A percentile compares a stretch with the other conserved stretches of the same genome.
Conservation (phyloP, 345 rosid species). For the Populus ilicifolia region DNA sequence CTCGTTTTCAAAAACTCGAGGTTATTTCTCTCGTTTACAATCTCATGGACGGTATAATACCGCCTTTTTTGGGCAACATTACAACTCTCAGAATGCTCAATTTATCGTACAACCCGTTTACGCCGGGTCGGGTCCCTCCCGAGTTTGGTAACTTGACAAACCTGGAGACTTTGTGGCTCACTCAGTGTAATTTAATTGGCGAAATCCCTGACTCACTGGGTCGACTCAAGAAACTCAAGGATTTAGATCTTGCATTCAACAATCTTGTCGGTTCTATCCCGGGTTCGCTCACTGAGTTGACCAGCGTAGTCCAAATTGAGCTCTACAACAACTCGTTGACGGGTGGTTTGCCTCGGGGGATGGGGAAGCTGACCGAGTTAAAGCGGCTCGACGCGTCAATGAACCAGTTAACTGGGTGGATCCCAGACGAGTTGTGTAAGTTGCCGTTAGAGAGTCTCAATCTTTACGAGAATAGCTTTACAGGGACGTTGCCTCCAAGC, state of each 20-base stretch:
- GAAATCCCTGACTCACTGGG: constrained; percentile 86
- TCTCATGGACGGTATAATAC: constrained; percentile 66
- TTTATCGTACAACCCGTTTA: constrained; percentile 79
- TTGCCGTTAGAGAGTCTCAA: constrained; percentile 80
- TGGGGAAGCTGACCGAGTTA: constrained; percentile 56
- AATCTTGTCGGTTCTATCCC: constrained; percentile 62
- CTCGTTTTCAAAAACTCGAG: constrained; percentile 62
- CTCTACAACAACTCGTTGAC: constrained; percentile 88
- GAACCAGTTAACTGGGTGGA: constrained; percentile 66
- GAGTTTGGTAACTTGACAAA: constrained; percentile 79
- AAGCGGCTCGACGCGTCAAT: constrained; percentile 81
- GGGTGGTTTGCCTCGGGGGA: constrained; percentile 60
- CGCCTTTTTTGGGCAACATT: constrained; percentile 64
- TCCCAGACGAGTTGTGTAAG: constrained; percentile 69
- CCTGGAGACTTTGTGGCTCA: constrained; percentile 87
- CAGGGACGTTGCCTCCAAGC: constrained; percentile 61
- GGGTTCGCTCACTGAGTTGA: constrained; percentile 56
- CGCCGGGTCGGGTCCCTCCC: constrained; percentile 70
- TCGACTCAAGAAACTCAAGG: constrained; percentile 54
- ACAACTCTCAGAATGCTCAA: constrained; percentile 67
- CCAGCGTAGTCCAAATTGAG: constrained; percentile 76
- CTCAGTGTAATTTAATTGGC: constrained; percentile 73
- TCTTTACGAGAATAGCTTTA: constrained; percentile 70
- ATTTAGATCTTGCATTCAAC: constrained; percentile 84
- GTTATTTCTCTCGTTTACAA: constrained; percentile 76